These are phyloP conservation scores for Rhodomyrtus psidioides DNA, from an alignment of 441 rosid species.

Conservation along the genomic window DNA sequence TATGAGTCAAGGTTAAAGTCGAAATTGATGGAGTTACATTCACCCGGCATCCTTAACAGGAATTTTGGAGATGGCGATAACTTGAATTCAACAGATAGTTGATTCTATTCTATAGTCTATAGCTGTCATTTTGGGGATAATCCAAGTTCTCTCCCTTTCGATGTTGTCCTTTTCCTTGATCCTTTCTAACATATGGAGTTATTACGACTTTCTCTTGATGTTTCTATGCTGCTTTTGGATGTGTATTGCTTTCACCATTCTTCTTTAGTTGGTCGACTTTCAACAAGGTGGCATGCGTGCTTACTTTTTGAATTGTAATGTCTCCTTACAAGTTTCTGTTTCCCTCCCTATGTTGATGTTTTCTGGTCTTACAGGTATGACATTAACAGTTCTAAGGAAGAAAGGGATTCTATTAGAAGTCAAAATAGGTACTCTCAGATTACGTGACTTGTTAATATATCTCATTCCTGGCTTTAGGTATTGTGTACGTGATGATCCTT, in stretches of 20 bases:
- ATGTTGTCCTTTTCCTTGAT: neutral
- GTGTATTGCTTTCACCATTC: neutral
- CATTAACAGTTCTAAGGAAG: constrained; percentile 68
- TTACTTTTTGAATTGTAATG: neutral
- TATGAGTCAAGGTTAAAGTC: neutral
- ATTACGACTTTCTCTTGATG: neutral
- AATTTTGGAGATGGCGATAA: neutral
- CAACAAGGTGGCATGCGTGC: neutral
- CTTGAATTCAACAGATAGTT: neutral
- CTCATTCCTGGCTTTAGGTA: neutral
- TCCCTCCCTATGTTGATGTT: neutral
- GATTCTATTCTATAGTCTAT: neutral
- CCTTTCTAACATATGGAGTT: neutral
- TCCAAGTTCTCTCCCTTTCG: neutral
- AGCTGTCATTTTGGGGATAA: neutral
- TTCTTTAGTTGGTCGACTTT: neutral
- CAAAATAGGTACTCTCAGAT: constrained; percentile 46
- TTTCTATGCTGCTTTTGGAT: neutral
- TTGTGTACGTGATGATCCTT: neutral
- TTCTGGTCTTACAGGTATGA: constrained; percentile 41
- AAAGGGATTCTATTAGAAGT: constrained; percentile 42
- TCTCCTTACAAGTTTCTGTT: neutral
- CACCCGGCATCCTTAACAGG: neutral
- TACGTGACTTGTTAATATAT: neutral
- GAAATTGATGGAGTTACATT: neutral